A percentile compares a stretch with the other conserved stretches of the same genome.
Conservation (phyloP, 1,139 yeast genomes). For the Geotrichum citri-aurantii region DNA sequence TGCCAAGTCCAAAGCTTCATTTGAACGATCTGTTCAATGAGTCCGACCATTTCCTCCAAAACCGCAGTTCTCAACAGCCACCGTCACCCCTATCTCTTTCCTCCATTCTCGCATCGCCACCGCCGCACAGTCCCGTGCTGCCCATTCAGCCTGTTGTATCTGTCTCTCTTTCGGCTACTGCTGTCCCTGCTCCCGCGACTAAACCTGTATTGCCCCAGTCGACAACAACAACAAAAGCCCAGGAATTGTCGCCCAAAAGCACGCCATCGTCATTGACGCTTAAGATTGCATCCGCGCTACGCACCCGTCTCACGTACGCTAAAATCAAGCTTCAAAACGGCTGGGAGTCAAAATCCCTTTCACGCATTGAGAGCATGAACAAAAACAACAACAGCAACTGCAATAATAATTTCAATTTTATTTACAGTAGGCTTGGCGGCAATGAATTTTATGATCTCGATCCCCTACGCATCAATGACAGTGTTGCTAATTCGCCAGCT, state of each 20-base stretch:
- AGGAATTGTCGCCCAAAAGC: background rate
- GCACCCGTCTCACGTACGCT: slow-evolving; percentile 45
- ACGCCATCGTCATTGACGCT: slow-evolving; percentile 22
- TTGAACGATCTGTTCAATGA: background rate
- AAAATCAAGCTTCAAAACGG: slow-evolving; percentile 41
- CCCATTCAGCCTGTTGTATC: background rate
- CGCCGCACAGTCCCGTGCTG: background rate
- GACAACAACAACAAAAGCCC: background rate
- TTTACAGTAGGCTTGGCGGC: too few species aligned
- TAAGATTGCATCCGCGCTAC: slow-evolving; percentile 39
- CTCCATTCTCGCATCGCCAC: background rate
- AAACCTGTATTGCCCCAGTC: background rate
- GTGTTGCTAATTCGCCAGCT: background rate
- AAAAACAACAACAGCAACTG: background rate
- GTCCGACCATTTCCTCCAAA: background rate
- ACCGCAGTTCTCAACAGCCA: background rate
- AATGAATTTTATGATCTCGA: background rate
- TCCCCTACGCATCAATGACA: background rate
- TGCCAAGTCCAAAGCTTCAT: slow-evolving; percentile 26
- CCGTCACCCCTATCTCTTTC: background rate
- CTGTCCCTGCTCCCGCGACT: background rate
- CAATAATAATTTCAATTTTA: background rate
- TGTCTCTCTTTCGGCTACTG: background rate
- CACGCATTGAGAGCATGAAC: slow-evolving; percentile 1
- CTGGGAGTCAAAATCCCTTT: slow-evolving; percentile 22